Evolutionary conservation across 2,329 filamentous ascomycete species (phyloP).

Genomic region (Aspergillus sp.): DNA sequence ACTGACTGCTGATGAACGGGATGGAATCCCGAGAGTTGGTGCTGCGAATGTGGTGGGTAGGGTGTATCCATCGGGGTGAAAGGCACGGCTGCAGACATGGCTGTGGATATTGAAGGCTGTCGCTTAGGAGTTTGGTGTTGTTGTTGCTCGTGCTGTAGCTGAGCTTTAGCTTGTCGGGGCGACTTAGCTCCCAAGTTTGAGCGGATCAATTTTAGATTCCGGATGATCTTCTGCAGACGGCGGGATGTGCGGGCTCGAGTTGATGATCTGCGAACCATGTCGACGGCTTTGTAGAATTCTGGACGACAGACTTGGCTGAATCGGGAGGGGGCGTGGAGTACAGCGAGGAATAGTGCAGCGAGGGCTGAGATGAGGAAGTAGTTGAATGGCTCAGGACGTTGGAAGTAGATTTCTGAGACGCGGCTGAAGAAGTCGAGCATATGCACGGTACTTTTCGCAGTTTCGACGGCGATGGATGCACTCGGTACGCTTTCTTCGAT

Average conservation of each 20-base stretch:
- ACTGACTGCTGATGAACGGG: constrained; percentile 24
- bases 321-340: constrained; percentile 47
- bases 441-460: constrained; percentile 41
- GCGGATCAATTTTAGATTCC: constrained; percentile 59
- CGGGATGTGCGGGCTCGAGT: constrained; percentile 58
- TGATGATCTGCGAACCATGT: constrained; percentile 60
- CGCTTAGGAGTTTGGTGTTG: neutral
- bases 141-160: neutral
- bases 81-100: neutral
- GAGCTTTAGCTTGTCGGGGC: neutral
- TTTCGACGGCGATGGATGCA: constrained; percentile 46
- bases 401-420: constrained; percentile 41
- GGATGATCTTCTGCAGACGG: constrained; percentile 60
- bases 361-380: constrained; percentile 46
- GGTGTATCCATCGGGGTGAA: neutral
- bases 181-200: constrained; percentile 46
- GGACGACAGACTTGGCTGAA: constrained; percentile 43
- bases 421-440: constrained; percentile 42
- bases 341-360: constrained; percentile 47
- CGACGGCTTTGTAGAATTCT: constrained; percentile 58
- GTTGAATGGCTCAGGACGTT: constrained; percentile 45
- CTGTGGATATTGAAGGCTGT: neutral
- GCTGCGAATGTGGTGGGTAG: neutral
- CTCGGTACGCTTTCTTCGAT: constrained; percentile 40
- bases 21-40: constrained; percentile 13